These are phyloP conservation scores for Tagetes patula DNA, from an alignment of 129 eudicot species.

Conservation along the genomic window DNA sequence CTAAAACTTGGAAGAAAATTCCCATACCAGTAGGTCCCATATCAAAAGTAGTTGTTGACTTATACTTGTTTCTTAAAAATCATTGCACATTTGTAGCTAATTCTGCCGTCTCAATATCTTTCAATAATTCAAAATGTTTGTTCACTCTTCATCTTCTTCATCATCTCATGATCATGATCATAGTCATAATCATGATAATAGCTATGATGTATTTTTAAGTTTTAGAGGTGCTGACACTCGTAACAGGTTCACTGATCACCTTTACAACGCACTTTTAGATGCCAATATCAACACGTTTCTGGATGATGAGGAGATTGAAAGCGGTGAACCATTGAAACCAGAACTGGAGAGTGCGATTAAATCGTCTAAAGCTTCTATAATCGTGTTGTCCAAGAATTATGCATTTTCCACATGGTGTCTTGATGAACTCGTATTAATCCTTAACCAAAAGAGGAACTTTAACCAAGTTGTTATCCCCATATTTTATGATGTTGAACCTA, in stretches of 20 bases:
- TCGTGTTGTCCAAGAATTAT: background rate
- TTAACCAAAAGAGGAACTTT: background rate
- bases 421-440: background rate
- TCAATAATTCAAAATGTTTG: background rate
- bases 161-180: slow-evolving; percentile 7
- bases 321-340: background rate
- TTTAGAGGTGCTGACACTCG: slow-evolving; percentile 7
- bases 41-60: background rate
- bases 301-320: slow-evolving; percentile 3
- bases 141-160: background rate
- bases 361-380: background rate
- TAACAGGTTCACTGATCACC: slow-evolving; percentile 5
- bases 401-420: slow-evolving; percentile 6
- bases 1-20: background rate
- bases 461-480: slow-evolving; percentile 1
- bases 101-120: background rate
- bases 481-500: background rate
- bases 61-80: background rate
- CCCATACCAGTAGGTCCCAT: background rate
- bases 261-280: background rate
- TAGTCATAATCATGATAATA: background rate
- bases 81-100: background rate
- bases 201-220: slow-evolving; percentile 9
- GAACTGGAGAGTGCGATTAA: background rate
- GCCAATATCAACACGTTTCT: background rate